Percentiles rank a stretch among this genome's conserved stretches.
Evolutionary conservation across 495 filamentous ascomycete species (phyloP).

Genomic region (Penicillium pancosmium): DNA sequence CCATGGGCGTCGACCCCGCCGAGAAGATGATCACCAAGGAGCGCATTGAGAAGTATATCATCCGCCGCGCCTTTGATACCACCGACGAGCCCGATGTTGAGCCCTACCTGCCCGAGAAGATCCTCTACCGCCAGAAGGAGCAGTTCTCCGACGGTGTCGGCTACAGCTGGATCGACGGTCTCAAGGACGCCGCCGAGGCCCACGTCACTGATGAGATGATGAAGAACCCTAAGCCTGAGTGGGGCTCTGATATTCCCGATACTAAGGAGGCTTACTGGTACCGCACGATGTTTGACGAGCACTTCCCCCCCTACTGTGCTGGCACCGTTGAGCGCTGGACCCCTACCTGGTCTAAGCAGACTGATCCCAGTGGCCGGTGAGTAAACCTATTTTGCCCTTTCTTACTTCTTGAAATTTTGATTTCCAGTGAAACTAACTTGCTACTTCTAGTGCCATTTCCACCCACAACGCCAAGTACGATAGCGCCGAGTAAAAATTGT

Average conservation of each 20-base stretch:
- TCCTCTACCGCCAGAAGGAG: constrained; percentile 98
- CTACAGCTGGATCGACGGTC: constrained; percentile 97
- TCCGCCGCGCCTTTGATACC: constrained; percentile 96
- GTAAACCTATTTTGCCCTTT: constrained; percentile 28
- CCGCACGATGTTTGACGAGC: constrained; percentile 96
- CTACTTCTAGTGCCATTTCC: constrained; percentile 60
- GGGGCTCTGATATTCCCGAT: constrained; percentile 89
- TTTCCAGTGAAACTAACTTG: constrained; percentile 18
- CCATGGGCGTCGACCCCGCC: constrained; percentile 88
- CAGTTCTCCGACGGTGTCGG: constrained; percentile 98
- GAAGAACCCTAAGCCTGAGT: constrained; percentile 94
- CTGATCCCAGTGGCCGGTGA: constrained; percentile 90
- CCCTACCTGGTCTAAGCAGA: constrained; percentile 96
- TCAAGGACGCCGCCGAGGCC: constrained; percentile 89
- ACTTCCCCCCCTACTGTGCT: constrained; percentile 90
- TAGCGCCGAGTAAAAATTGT: constrained; percentile 33
- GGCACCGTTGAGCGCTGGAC: constrained; percentile 95
- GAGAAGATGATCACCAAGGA: constrained; percentile 96
- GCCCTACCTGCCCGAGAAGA: constrained; percentile 90
- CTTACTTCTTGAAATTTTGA: neutral
- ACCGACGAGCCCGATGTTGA: constrained; percentile 73
- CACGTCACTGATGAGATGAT: constrained; percentile 95
- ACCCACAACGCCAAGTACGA: constrained; percentile 73
- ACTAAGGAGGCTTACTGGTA: constrained; percentile 99
- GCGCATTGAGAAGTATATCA: constrained; percentile 93